Conservation (phyloP, 768 basidiomycete species). For the Pisolithus sp. region DNA sequence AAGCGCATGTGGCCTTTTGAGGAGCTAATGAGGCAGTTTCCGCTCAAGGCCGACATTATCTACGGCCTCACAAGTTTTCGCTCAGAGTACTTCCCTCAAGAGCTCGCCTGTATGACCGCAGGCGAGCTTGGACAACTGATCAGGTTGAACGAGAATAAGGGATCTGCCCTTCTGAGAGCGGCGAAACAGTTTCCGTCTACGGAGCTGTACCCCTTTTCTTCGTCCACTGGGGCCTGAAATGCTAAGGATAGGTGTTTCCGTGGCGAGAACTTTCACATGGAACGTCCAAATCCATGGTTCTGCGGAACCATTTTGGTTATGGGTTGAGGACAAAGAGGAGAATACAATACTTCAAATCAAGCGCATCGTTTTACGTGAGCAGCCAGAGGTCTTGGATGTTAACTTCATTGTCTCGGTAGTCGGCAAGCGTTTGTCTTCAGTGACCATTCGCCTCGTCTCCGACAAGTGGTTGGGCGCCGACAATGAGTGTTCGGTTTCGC, state of each 20-base stretch:
- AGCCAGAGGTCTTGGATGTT: conserved; percentile 50
- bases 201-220: conserved; percentile 55
- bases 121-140: conserved; percentile 71
- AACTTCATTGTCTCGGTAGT: conserved; percentile 81
- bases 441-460: conserved; percentile 76
- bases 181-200: conserved; percentile 82
- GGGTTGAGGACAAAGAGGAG: conserved; percentile 87
- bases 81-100: conserved; percentile 69
- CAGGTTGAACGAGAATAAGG: conserved; percentile 82
- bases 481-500: conserved; percentile 54
- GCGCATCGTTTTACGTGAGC: conserved; percentile 64
- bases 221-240: conserved; percentile 82
- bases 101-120: conserved; percentile 63
- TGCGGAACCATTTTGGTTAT: conserved; percentile 88
- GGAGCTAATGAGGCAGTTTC: conserved; percentile 80
- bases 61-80: conserved; percentile 75
- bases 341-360: conserved; percentile 75
- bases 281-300: conserved; percentile 64
- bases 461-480: conserved; percentile 95
- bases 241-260: conserved; percentile 62
- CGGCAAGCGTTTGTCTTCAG: conserved; percentile 43
- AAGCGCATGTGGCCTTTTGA: conserved; percentile 93
- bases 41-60: conserved; percentile 69
- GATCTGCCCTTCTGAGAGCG: conserved; percentile 67
- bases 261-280: conserved; percentile 76